Conservation (phyloP, 352 stramenopile species). For the Phytophthora sojae region DNA sequence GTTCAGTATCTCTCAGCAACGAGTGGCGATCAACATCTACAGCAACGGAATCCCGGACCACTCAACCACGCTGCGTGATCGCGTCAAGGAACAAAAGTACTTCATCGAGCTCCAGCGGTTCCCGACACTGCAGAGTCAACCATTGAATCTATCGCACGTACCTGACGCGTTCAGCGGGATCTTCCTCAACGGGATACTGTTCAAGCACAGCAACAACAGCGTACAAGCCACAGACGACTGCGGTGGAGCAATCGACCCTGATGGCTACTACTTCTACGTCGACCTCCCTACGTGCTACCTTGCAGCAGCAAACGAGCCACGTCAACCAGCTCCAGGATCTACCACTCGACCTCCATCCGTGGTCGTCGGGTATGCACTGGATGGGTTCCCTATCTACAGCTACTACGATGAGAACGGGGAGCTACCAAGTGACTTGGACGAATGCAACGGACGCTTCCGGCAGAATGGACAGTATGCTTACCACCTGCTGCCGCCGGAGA, state of each 20-base stretch:
- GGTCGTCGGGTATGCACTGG: constrained; percentile 65
- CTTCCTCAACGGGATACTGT: constrained; percentile 71
- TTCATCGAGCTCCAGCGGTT: constrained; percentile 73
- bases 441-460: constrained; percentile 59
- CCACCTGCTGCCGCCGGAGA: constrained; percentile 40
- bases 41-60: constrained; percentile 73
- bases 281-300: constrained; percentile 55
- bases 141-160: constrained; percentile 23
- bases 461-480: constrained; percentile 65
- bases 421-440: constrained; percentile 54
- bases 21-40: constrained; percentile 56
- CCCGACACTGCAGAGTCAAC: constrained; percentile 39
- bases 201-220: constrained; percentile 40
- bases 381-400: constrained; percentile 67
- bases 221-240: constrained; percentile 44
- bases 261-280: constrained; percentile 62
- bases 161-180: constrained; percentile 50
- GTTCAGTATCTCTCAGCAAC: constrained; percentile 54
- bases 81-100: constrained; percentile 48
- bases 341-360: constrained; percentile 29
- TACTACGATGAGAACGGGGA: constrained; percentile 57
- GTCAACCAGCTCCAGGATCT: not conserved
- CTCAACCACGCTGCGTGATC: constrained; percentile 14
- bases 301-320: constrained; percentile 7
- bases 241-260: constrained; percentile 54